Base-by-base conservation (phyloP, 352 stramenopile genomes). In the Globisporangium echinulatum region DNA sequence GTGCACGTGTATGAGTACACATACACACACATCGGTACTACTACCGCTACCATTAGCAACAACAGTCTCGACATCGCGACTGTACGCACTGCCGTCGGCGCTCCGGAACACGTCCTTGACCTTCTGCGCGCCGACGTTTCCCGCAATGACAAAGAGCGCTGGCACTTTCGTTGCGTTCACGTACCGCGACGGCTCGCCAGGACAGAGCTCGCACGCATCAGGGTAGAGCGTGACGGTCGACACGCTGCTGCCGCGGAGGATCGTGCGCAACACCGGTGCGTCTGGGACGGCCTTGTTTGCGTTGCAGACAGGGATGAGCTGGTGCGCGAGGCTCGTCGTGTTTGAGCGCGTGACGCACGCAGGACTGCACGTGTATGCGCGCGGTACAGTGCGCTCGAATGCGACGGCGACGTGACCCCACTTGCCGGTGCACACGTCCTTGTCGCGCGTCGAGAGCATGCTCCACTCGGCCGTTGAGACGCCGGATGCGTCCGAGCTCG, bases 401-500 rank as follows among this genome's bases (percentile, higher is more conserved):
- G 69, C 50, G 17, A 88, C 76, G 52, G 88, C 67, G 1, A 67
- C 66, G 56, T 91, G 82, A 0, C 83, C 81, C 83, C 83, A 91
- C 42, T 92, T 92, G 44, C 83, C 82, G 37, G 72, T 74, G 44
- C 83, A 90, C 11, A 87, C 73, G 42, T 74, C 71, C 44, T 64
- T 70, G 49, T 74, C 66, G 15, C 63, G 59, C 7, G 70, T 68
- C 7, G 65, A 78, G 40, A 90, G 51, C 59, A 90, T 83, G 64
- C 81, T 90, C 83, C 81, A 92, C 54, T 90, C 77, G 3, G 79
- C 81, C 0, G 83, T 91, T 7, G 83, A 92, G 25, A 89, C 65
- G 0, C 81, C 83, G 0, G 80, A 85, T 3, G 72, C 67, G 52
- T 88, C 82, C 0, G 81, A 92, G 56, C 75, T 91, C 2, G 81